These are phyloP conservation scores for Fraxinus excelsior DNA, from an alignment of 257 asterid species.

Conservation along the genomic window DNA sequence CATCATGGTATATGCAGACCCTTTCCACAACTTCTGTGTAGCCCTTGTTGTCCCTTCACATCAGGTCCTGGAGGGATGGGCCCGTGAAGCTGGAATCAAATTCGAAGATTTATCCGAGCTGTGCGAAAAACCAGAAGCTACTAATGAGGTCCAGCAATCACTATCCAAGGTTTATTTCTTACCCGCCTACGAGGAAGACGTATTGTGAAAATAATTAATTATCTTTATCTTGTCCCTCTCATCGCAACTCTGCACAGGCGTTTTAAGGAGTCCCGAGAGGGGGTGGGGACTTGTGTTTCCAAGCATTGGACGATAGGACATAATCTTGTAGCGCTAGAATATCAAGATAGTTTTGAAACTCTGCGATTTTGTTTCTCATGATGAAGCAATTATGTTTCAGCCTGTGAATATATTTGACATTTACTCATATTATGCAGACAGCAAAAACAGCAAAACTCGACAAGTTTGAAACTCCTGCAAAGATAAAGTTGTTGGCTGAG, in stretches of 20 bases:
- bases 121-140: conserved; percentile 70
- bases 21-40: conserved; percentile 77
- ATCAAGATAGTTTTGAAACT: neutral
- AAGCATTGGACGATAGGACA: neutral
- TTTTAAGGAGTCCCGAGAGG: neutral
- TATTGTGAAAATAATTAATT: neutral
- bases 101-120: conserved; percentile 55
- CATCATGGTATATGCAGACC: conserved; percentile 79
- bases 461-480: conserved; percentile 81
- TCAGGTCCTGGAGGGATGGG: conserved; percentile 78
- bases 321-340: neutral
- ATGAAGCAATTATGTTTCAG: neutral
- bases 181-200: neutral
- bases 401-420: neutral
- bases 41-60: conserved; percentile 78
- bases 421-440: conserved; percentile 42
- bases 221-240: neutral
- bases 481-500: conserved; percentile 71
- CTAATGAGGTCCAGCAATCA: conserved; percentile 69
- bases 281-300: neutral
- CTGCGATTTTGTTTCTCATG: neutral
- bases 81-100: conserved; percentile 62
- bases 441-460: conserved; percentile 72
- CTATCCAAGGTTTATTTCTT: conserved; percentile 61
- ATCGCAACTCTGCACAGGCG: neutral